These are phyloP conservation scores for Candida mesenterica DNA, from an alignment of 1,139 yeast genomes.

Conservation along the genomic window DNA sequence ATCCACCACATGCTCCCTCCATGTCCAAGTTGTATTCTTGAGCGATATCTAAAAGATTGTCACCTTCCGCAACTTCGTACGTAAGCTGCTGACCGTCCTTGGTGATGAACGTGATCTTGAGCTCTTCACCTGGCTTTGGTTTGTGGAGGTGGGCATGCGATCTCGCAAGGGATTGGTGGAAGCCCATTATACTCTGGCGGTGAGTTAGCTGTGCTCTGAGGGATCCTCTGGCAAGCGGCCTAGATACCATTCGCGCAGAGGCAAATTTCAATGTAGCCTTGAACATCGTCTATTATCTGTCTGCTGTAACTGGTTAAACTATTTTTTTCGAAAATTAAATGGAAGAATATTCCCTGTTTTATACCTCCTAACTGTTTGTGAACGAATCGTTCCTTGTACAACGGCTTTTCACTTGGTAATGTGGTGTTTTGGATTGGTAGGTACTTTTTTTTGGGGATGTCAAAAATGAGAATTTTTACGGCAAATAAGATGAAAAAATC, in stretches of 20 bases:
- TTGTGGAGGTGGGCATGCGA: conserved; percentile 83
- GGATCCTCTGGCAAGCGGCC: not conserved
- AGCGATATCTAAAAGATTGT: conserved; percentile 86
- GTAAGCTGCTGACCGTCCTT: conserved; percentile 85
- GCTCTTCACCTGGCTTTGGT: conserved; percentile 93
- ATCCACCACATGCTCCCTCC: conserved; percentile 99
- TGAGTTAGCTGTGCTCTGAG: no score
- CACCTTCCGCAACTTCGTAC: conserved; percentile 90
- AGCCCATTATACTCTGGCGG: conserved; percentile 8
- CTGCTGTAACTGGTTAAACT: no score
- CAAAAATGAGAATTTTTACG: not conserved
- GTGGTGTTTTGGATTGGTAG: not conserved
- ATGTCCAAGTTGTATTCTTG: conserved; percentile 91
- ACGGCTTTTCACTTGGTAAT: no score
- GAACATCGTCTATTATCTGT: no score
- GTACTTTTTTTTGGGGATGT: not conserved
- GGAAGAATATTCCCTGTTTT: no score
- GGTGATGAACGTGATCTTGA: conserved; percentile 84
- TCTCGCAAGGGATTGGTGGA: conserved; percentile 16
- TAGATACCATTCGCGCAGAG: not conserved
- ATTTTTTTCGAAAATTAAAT: no score
- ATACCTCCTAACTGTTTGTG: no score
- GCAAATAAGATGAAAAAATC: no score
- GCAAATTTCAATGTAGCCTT: not conserved
- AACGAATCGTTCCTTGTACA: no score